Conservation (phyloP, 1,284 basidiomycete species). For the Wallemia mellicola region DNA sequence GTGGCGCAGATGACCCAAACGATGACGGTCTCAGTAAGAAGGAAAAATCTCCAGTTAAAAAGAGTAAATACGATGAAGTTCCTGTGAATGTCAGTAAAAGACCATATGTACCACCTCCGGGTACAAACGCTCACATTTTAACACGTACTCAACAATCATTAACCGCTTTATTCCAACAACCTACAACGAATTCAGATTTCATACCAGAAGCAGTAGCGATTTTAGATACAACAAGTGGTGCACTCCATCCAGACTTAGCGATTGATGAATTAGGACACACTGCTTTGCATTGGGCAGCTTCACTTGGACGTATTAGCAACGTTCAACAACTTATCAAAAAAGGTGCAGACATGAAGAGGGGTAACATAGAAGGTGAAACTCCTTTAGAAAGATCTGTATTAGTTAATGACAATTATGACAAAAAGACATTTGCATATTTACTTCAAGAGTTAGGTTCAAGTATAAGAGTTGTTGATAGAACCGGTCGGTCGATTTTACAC, state of each 20-base stretch:
- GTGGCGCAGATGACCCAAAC: not conserved
- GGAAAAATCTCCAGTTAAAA: no score
- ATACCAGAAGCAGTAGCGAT: constrained; percentile 17
- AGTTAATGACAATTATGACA: constrained; percentile 58
- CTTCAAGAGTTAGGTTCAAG: constrained; percentile 35
- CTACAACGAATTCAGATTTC: not conserved
- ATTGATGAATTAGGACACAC: constrained; percentile 88
- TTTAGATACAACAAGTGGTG: constrained; percentile 11
- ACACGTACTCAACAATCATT: not conserved
- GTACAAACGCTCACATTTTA: constrained; percentile 7
- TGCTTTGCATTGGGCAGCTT: constrained; percentile 72
- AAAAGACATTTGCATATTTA: constrained; percentile 37
- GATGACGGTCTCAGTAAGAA: not conserved
- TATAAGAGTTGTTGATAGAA: constrained; percentile 65
- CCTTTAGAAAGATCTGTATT: constrained; percentile 74
- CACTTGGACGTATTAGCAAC: constrained; percentile 38
- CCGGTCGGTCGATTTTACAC: constrained; percentile 71
- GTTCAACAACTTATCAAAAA: constrained; percentile 34
- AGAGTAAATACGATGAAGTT: no score
- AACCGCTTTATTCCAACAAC: not conserved
- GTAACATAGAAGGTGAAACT: constrained; percentile 82
- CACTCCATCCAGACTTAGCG: constrained; percentile 40
- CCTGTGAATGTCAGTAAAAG: constrained; percentile 42
- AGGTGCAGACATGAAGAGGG: constrained; percentile 59
- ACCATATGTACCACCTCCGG: constrained; percentile 26